Evolutionary conservation across 202 grass and related monocot species (phyloP).

Genomic region (Panicum hallii): DNA sequence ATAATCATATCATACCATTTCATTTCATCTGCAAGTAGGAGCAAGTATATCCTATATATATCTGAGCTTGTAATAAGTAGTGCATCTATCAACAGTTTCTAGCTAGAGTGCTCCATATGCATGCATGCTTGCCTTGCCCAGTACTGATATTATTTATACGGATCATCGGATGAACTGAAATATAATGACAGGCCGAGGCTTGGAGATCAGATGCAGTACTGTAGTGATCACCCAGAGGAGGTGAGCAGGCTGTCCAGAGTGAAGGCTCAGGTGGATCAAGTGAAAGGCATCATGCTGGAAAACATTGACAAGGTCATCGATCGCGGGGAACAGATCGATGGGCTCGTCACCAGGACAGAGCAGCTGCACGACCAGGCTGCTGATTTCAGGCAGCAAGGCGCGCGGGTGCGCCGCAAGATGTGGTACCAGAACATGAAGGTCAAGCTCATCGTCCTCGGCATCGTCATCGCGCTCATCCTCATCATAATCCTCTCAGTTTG

Average conservation of each 20-base stretch:
- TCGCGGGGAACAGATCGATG: constrained; percentile 60
- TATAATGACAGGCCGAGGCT: constrained; percentile 55
- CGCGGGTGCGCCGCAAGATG: constrained; percentile 55
- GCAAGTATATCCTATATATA: too few relatives aligned
- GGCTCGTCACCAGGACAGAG: constrained; percentile 71
- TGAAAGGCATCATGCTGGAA: constrained; percentile 81
- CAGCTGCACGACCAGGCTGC: constrained; percentile 58
- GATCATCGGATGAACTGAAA: too few relatives aligned
- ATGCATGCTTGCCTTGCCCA: too few relatives aligned
- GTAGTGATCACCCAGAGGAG: constrained; percentile 73
- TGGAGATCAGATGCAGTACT: constrained; percentile 78
- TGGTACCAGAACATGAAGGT: constrained; percentile 82
- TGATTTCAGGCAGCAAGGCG: constrained; percentile 63
- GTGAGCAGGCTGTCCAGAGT: constrained; percentile 71
- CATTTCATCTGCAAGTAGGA: too few relatives aligned
- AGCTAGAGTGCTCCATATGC: too few relatives aligned
- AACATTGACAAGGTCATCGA: constrained; percentile 80
- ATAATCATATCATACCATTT: not conserved
- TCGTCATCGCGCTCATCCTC: constrained; percentile 57
- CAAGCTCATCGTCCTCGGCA: constrained; percentile 60
- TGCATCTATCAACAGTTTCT: too few relatives aligned
- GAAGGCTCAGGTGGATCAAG: constrained; percentile 72
- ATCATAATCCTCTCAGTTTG: constrained; percentile 58
- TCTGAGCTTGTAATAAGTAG: too few relatives aligned
- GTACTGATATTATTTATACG: too few relatives aligned